phyloP scores from a whole-genome alignment of 345 rosid genomes.

The Aethionema arabicum region DNA sequence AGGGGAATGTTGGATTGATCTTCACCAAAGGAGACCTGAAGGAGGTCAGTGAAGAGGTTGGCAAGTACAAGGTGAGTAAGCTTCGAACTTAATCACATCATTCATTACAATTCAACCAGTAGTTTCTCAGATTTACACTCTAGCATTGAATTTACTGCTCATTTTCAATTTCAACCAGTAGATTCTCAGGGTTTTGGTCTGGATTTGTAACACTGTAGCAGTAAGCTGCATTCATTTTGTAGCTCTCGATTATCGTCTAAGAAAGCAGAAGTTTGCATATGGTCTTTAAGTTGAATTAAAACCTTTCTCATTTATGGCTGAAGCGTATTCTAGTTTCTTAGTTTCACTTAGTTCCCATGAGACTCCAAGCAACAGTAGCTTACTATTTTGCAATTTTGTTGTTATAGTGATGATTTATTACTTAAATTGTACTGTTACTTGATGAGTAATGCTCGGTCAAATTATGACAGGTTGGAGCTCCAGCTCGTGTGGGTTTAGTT shows the following conservation, averaged over 20 bases:
- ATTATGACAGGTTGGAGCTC: conserved; percentile 81
- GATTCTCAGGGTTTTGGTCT: too few relatives aligned
- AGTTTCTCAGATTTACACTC: too few relatives aligned
- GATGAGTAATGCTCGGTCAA: neutral
- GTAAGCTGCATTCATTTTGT: too few relatives aligned
- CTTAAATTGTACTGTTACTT: neutral
- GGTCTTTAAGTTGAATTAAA: neutral
- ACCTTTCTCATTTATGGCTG: neutral
- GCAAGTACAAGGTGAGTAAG: conserved; percentile 69
- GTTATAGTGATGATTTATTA: neutral
- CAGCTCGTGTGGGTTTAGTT: conserved; percentile 95
- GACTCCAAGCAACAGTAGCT: too few relatives aligned
- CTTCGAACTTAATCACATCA: too few relatives aligned
- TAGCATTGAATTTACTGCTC: too few relatives aligned
- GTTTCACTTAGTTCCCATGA: neutral
- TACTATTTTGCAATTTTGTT: neutral
- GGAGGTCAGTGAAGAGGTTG: conserved; percentile 71
- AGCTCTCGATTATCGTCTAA: neutral
- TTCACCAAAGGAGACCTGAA: conserved; percentile 80
- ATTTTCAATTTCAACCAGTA: too few relatives aligned
- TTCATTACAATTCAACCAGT: too few relatives aligned
- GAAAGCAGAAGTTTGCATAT: neutral
- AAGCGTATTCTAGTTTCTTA: neutral
- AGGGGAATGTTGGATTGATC: conserved; percentile 77
- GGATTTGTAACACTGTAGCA: too few relatives aligned